Conservation (phyloP, 441 rosid genomes). For the Jatropha multifida region DNA sequence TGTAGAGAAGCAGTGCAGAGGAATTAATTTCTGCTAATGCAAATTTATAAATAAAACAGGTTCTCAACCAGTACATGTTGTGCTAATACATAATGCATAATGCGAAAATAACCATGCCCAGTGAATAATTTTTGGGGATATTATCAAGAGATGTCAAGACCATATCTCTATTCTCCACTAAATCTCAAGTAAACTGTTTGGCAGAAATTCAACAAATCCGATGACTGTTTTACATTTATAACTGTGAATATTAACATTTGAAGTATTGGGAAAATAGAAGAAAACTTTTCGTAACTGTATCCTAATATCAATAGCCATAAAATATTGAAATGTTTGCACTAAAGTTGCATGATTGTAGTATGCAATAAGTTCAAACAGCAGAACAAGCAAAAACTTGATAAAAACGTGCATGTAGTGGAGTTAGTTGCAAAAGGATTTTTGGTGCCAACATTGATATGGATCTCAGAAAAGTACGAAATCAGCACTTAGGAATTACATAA, state of each 20-base stretch:
- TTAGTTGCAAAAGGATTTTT: background rate
- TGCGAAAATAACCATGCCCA: background rate
- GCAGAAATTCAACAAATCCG: background rate
- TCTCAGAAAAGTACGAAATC: background rate
- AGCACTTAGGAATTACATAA: background rate
- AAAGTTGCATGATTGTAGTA: background rate
- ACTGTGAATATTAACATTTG: background rate
- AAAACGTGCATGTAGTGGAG: background rate
- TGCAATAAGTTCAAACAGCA: background rate
- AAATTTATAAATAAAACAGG: background rate
- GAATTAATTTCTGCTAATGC: conserved; percentile 20
- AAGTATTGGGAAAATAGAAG: conserved; percentile 1
- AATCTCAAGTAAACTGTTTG: background rate
- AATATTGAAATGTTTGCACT: background rate
- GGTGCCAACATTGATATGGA: background rate
- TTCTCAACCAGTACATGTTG: background rate
- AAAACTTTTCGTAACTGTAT: background rate
- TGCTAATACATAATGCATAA: conserved; percentile 4
- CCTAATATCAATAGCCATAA: background rate
- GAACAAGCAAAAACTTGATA: background rate
- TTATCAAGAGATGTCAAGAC: background rate
- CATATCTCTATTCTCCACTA: background rate
- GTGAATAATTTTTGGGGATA: background rate
- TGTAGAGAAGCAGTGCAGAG: conserved; percentile 33
- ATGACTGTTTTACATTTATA: background rate